Base-by-base conservation (phyloP, 2,329 filamentous ascomycete species). In the Penicillium brevicompactum region DNA sequence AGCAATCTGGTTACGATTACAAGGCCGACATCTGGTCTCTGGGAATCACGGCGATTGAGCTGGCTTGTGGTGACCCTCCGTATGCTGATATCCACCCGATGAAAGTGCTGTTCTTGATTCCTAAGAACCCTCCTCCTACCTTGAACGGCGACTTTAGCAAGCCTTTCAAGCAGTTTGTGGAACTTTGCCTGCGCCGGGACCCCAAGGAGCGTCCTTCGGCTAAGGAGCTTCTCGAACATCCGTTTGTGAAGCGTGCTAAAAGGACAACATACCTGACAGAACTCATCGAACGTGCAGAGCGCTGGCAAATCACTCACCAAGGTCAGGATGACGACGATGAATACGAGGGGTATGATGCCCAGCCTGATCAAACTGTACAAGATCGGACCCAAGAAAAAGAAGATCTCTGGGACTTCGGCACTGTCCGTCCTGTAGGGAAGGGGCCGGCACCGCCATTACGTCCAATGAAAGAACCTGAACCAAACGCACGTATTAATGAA, bases 321-420 rank as follows among this genome's bases (percentile, higher is more conserved):
- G 91, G 91, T 56, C 84, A 86, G 34, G 84, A 86, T 32, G 84
- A 65, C 14, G 59, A 87, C 13, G 84, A 87, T 37, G 84, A 86
- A 13, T 85, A 89, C 1, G 89, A 91, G 7, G 82, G 84, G 24
- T 79, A 82, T 27, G 86, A 90, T 21, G 81, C 79, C 8, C 80
- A 84, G 37, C 60, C 60, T 30, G 64, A 68, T 16, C 66, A 62
- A 53, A 68, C 75, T 44, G 66, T 71, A 49, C 63, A 74, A 49
- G 66, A 72, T 60, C 72, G 76, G n/a, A 74, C 79, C 1, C 82
- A 87, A 54, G 83, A 89, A 13, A 66, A 71, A 10, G 69, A 97
- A 71, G 94, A 97, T 72, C 85, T 97, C 70, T 99, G 94, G 94
- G 94, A 99, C 73, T 99, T 99, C 78, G 94, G 94, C 42, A 99